Conservation (phyloP, 805 yeast species). For the Sugiyamaella floridensis region DNA sequence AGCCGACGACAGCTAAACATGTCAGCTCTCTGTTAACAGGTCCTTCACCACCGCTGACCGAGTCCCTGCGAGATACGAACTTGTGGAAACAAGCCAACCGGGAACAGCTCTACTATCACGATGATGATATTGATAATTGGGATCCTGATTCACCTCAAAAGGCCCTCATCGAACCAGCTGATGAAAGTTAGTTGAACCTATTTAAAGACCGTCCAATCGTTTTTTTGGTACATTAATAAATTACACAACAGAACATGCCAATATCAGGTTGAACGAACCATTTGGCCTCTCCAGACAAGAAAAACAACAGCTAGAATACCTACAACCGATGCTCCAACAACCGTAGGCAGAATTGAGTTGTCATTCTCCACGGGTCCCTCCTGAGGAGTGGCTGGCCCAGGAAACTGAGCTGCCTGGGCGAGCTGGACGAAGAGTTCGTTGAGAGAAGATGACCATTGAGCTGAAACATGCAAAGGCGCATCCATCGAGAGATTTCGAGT, state of each 20-base stretch:
- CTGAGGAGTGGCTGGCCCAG: constrained; percentile 61
- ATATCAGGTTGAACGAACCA: background rate
- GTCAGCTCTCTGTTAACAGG: background rate
- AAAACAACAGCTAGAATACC: background rate
- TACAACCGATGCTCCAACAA: constrained; percentile 21
- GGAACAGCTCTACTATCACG: constrained; percentile 1
- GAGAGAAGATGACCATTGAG: constrained; percentile 81
- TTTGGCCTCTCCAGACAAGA: background rate
- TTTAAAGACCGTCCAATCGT: too few relatives aligned
- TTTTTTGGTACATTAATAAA: background rate
- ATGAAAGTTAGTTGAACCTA: too few relatives aligned
- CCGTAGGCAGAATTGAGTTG: constrained; percentile 43
- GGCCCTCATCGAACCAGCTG: background rate
- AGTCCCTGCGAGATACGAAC: background rate
- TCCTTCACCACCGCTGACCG: background rate
- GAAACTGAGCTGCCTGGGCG: constrained; percentile 80
- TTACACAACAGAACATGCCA: background rate
- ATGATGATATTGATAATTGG: constrained; percentile 7
- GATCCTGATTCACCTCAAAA: background rate
- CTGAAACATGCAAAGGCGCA: constrained; percentile 86
- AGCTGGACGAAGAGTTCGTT: constrained; percentile 79
- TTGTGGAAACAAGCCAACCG: background rate
- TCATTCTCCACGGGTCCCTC: constrained; percentile 57
- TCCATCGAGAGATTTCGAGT: constrained; percentile 58
- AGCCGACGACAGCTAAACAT: background rate